Percentiles rank a stretch among this genome's conserved stretches.
These are phyloP conservation scores for Marasmius tenuissimus DNA, from an alignment of 1,284 basidiomycete genomes.

Conservation along the genomic window DNA sequence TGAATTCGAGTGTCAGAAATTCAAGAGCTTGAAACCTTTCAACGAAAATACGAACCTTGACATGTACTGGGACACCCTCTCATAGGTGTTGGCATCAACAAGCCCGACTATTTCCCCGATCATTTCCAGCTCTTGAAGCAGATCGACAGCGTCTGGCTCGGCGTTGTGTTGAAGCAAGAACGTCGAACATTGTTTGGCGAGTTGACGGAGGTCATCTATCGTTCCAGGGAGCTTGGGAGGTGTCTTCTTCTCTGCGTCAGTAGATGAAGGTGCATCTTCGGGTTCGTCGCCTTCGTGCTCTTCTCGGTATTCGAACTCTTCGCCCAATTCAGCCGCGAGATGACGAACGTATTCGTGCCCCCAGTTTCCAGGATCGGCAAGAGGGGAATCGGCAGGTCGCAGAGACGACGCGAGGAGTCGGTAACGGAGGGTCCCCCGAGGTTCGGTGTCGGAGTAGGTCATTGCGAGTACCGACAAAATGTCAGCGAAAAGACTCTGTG, in stretches of 20 bases:
- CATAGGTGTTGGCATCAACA: slow-evolving; percentile 88
- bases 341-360: slow-evolving; percentile 99
- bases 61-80: slow-evolving; percentile 98
- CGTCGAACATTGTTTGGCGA: slow-evolving; percentile 86
- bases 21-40: neutral
- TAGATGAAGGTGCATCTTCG: slow-evolving; percentile 26
- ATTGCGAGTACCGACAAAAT: slow-evolving; percentile 99
- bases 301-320: slow-evolving; percentile 78
- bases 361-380: slow-evolving; percentile 93
- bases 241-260: slow-evolving; percentile 22
- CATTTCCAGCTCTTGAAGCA: slow-evolving; percentile 93
- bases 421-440: slow-evolving; percentile 92
- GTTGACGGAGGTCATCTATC: slow-evolving; percentile 71
- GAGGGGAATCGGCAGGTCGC: slow-evolving; percentile 58
- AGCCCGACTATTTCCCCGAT: slow-evolving; percentile 77
- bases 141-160: slow-evolving; percentile 97
- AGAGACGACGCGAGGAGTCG: slow-evolving; percentile 82
- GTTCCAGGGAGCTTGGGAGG: slow-evolving; percentile 39
- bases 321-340: slow-evolving; percentile 93
- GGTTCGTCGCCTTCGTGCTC: slow-evolving; percentile 49
- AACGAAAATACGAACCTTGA: slow-evolving; percentile 63
- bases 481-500: slow-evolving; percentile 91
- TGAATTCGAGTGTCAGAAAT: slow-evolving; percentile 28
- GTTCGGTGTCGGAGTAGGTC: slow-evolving; percentile 98
- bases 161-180: slow-evolving; percentile 96